phyloP scores from a whole-genome alignment of 1,284 basidiomycete species.

The Apiotrichum domesticum region DNA sequence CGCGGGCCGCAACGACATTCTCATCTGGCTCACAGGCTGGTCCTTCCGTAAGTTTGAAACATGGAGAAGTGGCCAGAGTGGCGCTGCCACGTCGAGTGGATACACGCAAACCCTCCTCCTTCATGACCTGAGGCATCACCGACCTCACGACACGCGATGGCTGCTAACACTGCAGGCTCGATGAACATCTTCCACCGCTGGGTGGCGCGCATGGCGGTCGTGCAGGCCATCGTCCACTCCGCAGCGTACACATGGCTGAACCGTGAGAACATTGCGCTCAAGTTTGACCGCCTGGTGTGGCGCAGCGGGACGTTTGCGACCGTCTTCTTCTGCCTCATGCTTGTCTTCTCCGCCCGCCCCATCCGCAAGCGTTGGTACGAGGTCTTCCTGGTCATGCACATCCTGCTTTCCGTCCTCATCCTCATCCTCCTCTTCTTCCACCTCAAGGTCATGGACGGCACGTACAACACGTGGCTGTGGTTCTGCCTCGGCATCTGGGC shows the following conservation, averaged over 20 bases:
- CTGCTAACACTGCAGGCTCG: not conserved
- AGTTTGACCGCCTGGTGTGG: constrained; percentile 2
- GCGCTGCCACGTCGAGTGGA: not conserved
- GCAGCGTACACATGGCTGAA: constrained; percentile 8
- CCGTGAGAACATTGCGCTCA: not conserved
- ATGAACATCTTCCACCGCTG: constrained; percentile 34
- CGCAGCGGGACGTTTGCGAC: constrained; percentile 15
- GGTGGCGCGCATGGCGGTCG: constrained; percentile 20
- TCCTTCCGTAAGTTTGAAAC: constrained; percentile 16
- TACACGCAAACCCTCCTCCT: too few relatives aligned
- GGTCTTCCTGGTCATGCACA: constrained; percentile 26
- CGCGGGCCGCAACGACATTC: constrained; percentile 30
- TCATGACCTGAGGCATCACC: too few relatives aligned
- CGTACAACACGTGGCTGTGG: constrained; percentile 23
- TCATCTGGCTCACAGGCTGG: constrained; percentile 36
- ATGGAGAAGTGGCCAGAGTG: not conserved
- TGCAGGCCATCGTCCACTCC: constrained; percentile 28
- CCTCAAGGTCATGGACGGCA: constrained; percentile 14
- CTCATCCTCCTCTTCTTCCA: constrained; percentile 23
- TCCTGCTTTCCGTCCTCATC: constrained; percentile 17
- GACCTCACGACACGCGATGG: not conserved
- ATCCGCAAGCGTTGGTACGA: constrained; percentile 22
- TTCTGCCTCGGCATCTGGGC: constrained; percentile 27
- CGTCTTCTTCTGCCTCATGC: constrained; percentile 17
- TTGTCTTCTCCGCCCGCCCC: constrained; percentile 19